Conservation (phyloP, 2,329 filamentous ascomycete genomes). For the Dryadomyces quercivorus region DNA sequence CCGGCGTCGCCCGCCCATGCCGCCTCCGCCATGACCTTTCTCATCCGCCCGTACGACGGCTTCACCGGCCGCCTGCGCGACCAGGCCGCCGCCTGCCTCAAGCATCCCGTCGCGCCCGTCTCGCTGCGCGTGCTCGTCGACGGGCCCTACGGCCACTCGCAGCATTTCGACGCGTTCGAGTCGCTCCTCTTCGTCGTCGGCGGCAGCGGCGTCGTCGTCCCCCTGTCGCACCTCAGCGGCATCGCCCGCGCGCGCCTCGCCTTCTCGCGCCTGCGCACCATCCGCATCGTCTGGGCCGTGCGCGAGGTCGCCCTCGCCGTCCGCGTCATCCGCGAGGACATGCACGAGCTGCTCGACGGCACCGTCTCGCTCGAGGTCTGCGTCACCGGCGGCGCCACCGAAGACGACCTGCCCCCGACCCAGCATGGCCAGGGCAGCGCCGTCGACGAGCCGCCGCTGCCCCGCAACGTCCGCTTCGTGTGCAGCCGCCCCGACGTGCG, state of each 20-base stretch:
- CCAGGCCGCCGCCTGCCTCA: constrained; percentile 3
- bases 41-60: constrained; percentile 11
- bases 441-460: neutral
- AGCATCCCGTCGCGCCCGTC: neutral
- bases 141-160: constrained; percentile 11
- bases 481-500: constrained; percentile 11
- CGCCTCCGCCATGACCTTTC: constrained; percentile 7
- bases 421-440: neutral
- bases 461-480: constrained; percentile 12
- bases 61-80: constrained; percentile 11
- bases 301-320: constrained; percentile 10
- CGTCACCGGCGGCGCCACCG: constrained; percentile 2
- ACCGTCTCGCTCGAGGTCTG: constrained; percentile 8
- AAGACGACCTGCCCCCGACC: neutral
- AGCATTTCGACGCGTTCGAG: constrained; percentile 5
- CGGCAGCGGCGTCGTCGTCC: constrained; percentile 12
- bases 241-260: neutral
- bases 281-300: constrained; percentile 12
- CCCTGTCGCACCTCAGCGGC: constrained; percentile 10
- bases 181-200: constrained; percentile 10
- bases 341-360: constrained; percentile 1
- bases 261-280: neutral
- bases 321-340: constrained; percentile 5
- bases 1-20: neutral
- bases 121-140: constrained; percentile 10